Conservation (phyloP, 148 eudicot species). For the Chenopodium berlandieri region DNA sequence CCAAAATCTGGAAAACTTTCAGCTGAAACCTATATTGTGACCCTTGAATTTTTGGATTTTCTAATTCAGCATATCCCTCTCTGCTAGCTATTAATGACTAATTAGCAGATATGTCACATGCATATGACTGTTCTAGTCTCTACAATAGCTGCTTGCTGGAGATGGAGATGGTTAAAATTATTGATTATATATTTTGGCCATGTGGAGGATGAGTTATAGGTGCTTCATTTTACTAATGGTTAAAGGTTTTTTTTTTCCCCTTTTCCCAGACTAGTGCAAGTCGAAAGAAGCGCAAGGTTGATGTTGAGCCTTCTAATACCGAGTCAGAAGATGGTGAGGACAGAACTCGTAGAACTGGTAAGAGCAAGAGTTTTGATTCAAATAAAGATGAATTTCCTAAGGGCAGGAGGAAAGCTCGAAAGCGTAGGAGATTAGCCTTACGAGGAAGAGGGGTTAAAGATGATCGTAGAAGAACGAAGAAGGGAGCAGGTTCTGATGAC, state of each 20-base stretch:
- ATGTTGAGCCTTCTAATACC: conserved; percentile 48
- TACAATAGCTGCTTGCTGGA: background rate
- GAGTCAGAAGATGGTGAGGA: conserved; percentile 76
- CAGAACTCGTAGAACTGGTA: conserved; percentile 40
- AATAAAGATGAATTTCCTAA: conserved; percentile 70
- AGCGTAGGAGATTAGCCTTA: conserved; percentile 60
- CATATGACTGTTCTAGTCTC: background rate
- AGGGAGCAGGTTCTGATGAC: conserved; percentile 51
- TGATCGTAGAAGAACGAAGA: conserved; percentile 54
- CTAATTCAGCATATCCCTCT: background rate
- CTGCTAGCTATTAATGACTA: too few relatives aligned
- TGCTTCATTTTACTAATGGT: background rate
- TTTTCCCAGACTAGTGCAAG: conserved; percentile 65
- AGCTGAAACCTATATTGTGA: background rate
- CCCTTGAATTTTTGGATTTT: background rate
- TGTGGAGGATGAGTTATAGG: background rate
- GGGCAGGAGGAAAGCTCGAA: conserved; percentile 81
- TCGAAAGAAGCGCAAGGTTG: conserved; percentile 78
- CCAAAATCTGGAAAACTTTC: background rate
- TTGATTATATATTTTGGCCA: background rate
- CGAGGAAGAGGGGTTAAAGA: conserved; percentile 63
- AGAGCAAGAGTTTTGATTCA: conserved; percentile 55
- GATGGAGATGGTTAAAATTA: background rate
- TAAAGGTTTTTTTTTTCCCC: conserved; percentile 20
- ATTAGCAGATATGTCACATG: too few relatives aligned